Evolutionary conservation across 2,329 filamentous ascomycete species (phyloP), one percentile per base, ranked within the genome.

Genomic region (Cercospora brassicicola): DNA sequence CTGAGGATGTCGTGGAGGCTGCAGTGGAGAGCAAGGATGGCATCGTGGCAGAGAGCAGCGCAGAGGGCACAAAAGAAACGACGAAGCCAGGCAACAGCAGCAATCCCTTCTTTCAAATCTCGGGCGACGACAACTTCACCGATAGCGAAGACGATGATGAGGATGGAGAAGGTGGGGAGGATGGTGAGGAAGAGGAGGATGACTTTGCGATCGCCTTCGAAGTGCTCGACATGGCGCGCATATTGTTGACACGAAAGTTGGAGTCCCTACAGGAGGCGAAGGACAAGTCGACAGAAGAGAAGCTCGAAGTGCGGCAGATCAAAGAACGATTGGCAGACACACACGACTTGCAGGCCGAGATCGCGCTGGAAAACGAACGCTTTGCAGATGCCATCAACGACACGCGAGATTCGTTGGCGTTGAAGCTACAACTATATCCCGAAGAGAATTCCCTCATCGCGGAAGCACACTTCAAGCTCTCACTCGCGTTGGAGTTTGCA

Each of bases 391-490:
- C 95, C n/a, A 91, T 97, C 63, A 86, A 88, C 57, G 95, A 99
- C 80, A 89, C 92, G 62, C 89, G 89, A 73, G 88, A 90, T 13
- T 89, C 93, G 0, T 87, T 98, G 59, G 87, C 87, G 48, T 87
- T 96, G 75, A 96, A 96, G 81, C 82, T 91, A 73, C 86, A 91
- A 61, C 85, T 98, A 2, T 93, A 92, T 77, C 86, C 92, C 0
- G 85, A 90, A 60, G 92, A 96, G 70, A 93, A 92, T 13, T 91
- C 93, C 74, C 86, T 96, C 62, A 87, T 98, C 66, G 94, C 95
- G 51, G 95, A 99, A 82, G 94, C 92, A 15, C 93, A 99, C 82
- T 99, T 91, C 84, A 98, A 97, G 81, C 89, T 99, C 28, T 97
- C 94, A 0, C 87, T 99, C 15, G 95, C 95, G 0, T 86, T 99